These are phyloP conservation scores for Secale cereale DNA, from an alignment of 176 grass and related monocot genomes.

Conservation along the genomic window DNA sequence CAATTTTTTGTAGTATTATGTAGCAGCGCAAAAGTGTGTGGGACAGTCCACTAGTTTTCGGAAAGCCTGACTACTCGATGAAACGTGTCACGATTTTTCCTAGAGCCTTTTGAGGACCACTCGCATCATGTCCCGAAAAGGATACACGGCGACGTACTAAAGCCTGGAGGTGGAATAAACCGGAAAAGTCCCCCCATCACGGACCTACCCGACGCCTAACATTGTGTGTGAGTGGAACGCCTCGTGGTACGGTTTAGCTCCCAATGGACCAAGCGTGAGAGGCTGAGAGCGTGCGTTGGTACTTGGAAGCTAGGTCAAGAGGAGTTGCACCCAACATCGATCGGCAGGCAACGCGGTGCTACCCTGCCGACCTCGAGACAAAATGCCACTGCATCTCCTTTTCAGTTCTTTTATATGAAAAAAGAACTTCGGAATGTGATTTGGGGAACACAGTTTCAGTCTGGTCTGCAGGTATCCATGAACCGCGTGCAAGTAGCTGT, in stretches of 20 bases:
- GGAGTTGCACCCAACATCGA: slow-evolving; percentile 35
- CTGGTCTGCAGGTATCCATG: not conserved
- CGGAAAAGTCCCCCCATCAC: not conserved
- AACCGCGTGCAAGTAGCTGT: not conserved
- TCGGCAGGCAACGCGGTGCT: not conserved
- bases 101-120: not conserved
- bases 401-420: not conserved
- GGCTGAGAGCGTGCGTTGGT: not conserved
- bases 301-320: slow-evolving; percentile 10
- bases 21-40: not conserved
- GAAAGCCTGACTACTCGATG: not conserved
- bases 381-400: not conserved
- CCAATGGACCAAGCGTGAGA: not conserved
- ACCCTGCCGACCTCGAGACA: not conserved
- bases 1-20: too few species aligned
- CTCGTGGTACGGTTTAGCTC: slow-evolving; percentile 15
- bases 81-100: not conserved
- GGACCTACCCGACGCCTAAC: slow-evolving; percentile 12
- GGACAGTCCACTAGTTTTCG: not conserved
- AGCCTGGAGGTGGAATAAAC: not conserved
- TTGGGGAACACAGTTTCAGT: not conserved
- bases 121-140: not conserved
- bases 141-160: not conserved
- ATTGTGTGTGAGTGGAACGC: not conserved
- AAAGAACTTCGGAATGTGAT: not conserved